These are phyloP conservation scores for Bondarzewia mesenterica DNA, from an alignment of 1,284 basidiomycete genomes.

Conservation along the genomic window DNA sequence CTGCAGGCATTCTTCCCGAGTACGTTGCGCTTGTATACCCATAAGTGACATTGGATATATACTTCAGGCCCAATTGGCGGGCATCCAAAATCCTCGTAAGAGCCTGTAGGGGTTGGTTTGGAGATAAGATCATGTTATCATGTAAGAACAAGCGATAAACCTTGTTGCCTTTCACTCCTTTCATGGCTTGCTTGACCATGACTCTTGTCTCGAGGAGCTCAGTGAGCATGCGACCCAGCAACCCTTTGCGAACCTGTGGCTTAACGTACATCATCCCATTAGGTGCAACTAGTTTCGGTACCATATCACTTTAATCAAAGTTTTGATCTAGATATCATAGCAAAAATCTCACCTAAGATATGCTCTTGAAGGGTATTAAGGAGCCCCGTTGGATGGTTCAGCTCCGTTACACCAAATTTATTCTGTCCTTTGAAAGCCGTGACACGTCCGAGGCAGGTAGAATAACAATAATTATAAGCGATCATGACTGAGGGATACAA, in stretches of 20 bases:
- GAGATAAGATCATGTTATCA: not conserved
- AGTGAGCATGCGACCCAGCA: constrained; percentile 86
- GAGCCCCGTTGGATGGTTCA: constrained; percentile 65
- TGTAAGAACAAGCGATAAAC: constrained; percentile 27
- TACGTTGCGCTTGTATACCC: constrained; percentile 92
- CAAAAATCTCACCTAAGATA: constrained; percentile 52
- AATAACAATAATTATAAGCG: constrained; percentile 96
- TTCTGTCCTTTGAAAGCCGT: constrained; percentile 78
- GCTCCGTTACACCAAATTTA: constrained; percentile 82
- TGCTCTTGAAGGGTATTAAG: constrained; percentile 66
- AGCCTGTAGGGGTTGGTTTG: constrained; percentile 55
- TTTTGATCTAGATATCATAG: not conserved
- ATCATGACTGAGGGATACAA: constrained; percentile 98
- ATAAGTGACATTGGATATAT: constrained; percentile 86
- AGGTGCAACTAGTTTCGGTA: constrained; percentile 62
- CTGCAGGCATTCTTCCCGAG: constrained; percentile 96
- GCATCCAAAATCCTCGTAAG: constrained; percentile 75
- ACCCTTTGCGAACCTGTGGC: constrained; percentile 72
- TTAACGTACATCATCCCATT: constrained; percentile 96
- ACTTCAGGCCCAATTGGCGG: constrained; percentile 83
- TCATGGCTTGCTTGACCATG: constrained; percentile 97
- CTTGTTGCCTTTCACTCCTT: constrained; percentile 69
- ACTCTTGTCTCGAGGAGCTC: constrained; percentile 95
- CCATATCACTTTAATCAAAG: not conserved
- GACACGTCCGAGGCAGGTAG: constrained; percentile 90